These are phyloP conservation scores for Collybia sp. DNA, from an alignment of 768 basidiomycete genomes.

Conservation along the genomic window DNA sequence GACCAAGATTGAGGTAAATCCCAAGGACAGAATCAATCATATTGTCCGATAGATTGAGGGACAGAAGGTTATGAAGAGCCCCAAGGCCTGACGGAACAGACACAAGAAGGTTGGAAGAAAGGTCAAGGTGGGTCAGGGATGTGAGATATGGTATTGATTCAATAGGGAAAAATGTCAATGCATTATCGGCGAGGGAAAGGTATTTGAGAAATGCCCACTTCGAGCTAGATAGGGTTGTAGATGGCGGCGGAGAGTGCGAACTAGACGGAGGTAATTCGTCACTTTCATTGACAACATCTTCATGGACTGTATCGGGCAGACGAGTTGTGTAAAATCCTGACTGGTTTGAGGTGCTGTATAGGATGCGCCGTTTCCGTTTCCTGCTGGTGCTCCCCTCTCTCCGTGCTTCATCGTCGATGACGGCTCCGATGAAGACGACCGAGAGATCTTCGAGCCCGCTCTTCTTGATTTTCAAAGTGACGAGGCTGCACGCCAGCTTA, in stretches of 20 bases:
- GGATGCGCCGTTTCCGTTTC: constrained; percentile 40
- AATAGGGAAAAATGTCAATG: constrained; percentile 74
- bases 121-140: constrained; percentile 77
- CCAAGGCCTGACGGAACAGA: constrained; percentile 80
- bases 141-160: constrained; percentile 62
- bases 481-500: constrained; percentile 60
- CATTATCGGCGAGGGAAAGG: constrained; percentile 76
- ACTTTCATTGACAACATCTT: constrained; percentile 28
- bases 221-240: constrained; percentile 42
- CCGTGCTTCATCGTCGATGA: constrained; percentile 72
- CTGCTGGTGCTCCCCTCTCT: constrained; percentile 50
- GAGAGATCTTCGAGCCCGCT: constrained; percentile 81
- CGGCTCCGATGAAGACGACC: constrained; percentile 72
- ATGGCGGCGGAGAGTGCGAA: constrained; percentile 22
- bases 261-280: constrained; percentile 11
- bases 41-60: constrained; percentile 95
- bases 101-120: constrained; percentile 88
- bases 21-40: constrained; percentile 95
- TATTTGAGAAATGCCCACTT: constrained; percentile 78
- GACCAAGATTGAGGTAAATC: constrained; percentile 77
- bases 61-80: constrained; percentile 70
- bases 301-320: constrained; percentile 55
- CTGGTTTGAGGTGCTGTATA: constrained; percentile 30
- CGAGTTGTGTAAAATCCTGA: constrained; percentile 44
- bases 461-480: constrained; percentile 69